Conservation (phyloP, 2,329 filamentous ascomycete species). For the Fusarium duplospermum region DNA sequence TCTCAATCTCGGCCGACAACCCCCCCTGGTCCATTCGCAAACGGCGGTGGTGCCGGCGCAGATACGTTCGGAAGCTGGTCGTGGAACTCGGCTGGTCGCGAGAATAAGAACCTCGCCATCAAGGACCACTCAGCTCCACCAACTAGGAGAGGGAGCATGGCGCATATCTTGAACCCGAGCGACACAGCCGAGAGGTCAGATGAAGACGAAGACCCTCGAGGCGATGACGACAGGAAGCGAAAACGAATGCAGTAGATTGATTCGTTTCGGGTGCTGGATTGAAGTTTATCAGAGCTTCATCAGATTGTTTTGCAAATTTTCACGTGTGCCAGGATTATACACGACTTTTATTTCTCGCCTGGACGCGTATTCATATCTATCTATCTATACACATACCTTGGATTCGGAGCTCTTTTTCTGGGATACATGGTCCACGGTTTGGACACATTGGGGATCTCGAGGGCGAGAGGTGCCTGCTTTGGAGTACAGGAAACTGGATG, state of each 20-base stretch:
- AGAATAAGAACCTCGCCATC: conserved; percentile 62
- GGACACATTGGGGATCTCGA: conserved; percentile 20
- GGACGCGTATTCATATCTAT: conserved; percentile 6
- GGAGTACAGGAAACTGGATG: conserved; percentile 32
- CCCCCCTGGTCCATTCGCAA: conserved; percentile 62
- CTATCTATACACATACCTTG: conserved; percentile 32
- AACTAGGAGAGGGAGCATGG: conserved; percentile 70
- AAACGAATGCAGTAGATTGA: conserved; percentile 67
- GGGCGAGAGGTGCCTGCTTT: conserved; percentile 22
- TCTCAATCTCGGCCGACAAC: conserved; percentile 67
- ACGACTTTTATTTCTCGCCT: neutral
- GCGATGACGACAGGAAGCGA: conserved; percentile 70
- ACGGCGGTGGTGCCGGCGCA: conserved; percentile 51
- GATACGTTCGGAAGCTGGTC: conserved; percentile 68
- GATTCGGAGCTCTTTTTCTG: conserved; percentile 15
- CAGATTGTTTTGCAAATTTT: neutral
- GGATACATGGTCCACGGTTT: conserved; percentile 15
- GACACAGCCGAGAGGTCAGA: conserved; percentile 67
- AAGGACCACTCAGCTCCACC: conserved; percentile 68
- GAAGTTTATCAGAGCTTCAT: neutral
- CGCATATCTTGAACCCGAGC: conserved; percentile 71
- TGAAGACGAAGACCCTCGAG: conserved; percentile 66
- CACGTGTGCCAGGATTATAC: neutral
- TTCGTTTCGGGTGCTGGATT: conserved; percentile 58
- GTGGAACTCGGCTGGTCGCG: conserved; percentile 64